Evolutionary conservation across 2,329 filamentous ascomycete species (phyloP), one percentile per base, ranked within the genome.

Genomic region (Niveomyces coronatus): DNA sequence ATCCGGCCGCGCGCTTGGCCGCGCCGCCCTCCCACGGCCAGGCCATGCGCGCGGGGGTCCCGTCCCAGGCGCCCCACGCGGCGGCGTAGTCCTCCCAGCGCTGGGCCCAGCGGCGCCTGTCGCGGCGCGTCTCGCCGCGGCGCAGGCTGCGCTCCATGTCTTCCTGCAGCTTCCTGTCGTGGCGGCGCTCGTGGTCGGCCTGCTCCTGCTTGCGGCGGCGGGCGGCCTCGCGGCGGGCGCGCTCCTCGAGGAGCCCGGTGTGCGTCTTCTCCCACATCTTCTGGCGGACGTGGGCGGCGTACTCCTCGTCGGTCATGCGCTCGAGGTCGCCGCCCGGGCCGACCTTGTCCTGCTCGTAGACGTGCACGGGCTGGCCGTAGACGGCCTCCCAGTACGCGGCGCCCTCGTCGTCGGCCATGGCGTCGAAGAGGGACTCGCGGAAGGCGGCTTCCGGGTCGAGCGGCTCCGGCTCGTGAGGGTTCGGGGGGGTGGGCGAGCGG

Each of bases 231-330:
- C 75, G 65, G 31, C 71, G 64, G 39, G 77, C 78, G 40, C 81
- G 72, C 58, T 91, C 86, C 50, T 91, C 83, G 1, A 89, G 57
- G 37, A 93, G 64, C 16, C 89, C 84, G 47, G 89, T 81, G 53
- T 94, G 79, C 37, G 84, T 93, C 63, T 85, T 87, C 67, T 95
- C 88, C 82, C 87, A 98, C 91, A 98, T 96, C 60, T 79, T 80
- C 37, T 73, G 72, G 14, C 89, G 77, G 27, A 98, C 89, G 56
- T 88, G 82, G 3, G 78, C 68, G 1, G 85, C 83, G 56, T 96
- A 98, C 57, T 95, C 84, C 19, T 96, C 88, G 49, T 96, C 91
- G 8, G 70, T 79, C 89, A 96, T 96, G 45, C 70, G 71, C 58
- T 94, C 86, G 10, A 94, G 66, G 52, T 78, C 58, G 45, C 72